phyloP scores from a whole-genome alignment of 2,329 filamentous ascomycete species.

The Podosphaera aphanis region DNA sequence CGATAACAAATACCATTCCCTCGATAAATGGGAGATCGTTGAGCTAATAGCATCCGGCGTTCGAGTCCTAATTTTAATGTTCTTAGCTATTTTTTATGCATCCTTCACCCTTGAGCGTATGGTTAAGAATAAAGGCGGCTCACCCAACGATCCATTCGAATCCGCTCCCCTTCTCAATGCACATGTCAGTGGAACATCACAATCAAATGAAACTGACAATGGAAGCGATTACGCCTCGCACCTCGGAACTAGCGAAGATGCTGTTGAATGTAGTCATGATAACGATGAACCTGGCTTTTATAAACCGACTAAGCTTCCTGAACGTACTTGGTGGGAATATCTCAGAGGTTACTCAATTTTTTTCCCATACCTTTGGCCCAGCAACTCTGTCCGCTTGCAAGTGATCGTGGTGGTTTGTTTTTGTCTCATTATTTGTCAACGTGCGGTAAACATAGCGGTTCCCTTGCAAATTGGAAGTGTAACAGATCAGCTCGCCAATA shows the following conservation, averaged over 20 bases:
- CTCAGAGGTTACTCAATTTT: constrained; percentile 77
- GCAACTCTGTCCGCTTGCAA: constrained; percentile 53
- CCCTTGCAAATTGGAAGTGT: constrained; percentile 61
- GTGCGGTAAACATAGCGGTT: constrained; percentile 66
- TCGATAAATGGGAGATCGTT: constrained; percentile 31
- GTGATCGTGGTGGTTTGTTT: constrained; percentile 66
- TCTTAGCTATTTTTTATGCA: constrained; percentile 30
- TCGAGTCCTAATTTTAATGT: constrained; percentile 41
- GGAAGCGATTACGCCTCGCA: constrained; percentile 16
- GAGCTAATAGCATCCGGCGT: constrained; percentile 43
- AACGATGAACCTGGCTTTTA: constrained; percentile 58
- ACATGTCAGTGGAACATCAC: constrained; percentile 9
- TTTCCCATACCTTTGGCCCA: constrained; percentile 92
- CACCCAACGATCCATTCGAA: constrained; percentile 21
- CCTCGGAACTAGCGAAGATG: not conserved
- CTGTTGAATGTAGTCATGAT: constrained; percentile 14
- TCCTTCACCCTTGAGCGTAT: constrained; percentile 22
- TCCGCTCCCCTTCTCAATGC: constrained; percentile 37
- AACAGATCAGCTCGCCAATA: constrained; percentile 44
- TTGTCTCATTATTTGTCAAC: constrained; percentile 52
- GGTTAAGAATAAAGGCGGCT: constrained; percentile 6
- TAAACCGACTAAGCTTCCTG: constrained; percentile 63
- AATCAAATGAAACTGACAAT: constrained; percentile 15
- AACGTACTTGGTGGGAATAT: constrained; percentile 91
- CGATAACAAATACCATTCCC: constrained; percentile 19